Conservation (phyloP, 768 basidiomycete species). For the Macrolepiota albuminosa region DNA sequence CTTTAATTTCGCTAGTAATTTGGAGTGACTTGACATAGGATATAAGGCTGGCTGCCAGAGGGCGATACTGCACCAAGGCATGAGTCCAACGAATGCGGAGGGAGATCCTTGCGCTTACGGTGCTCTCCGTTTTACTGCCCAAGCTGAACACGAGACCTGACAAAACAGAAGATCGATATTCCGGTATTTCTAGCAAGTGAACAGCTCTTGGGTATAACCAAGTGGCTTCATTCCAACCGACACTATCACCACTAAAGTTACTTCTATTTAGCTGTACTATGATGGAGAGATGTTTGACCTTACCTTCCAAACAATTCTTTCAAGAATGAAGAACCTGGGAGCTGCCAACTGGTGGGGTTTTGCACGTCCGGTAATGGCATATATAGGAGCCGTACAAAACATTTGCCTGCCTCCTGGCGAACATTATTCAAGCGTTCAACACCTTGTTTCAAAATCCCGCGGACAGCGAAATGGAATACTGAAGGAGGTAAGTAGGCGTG, state of each 20-base stretch:
- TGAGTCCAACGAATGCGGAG: constrained; percentile 1
- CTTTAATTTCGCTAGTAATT: constrained; percentile 21
- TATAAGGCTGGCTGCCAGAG: constrained; percentile 57
- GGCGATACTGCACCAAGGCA: constrained; percentile 51
- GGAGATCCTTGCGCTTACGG: constrained; percentile 45
- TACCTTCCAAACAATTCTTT: constrained; percentile 51
- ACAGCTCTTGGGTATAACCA: constrained; percentile 77
- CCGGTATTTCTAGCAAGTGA: constrained; percentile 53
- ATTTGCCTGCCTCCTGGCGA: constrained; percentile 70
- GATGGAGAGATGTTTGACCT: constrained; percentile 11
- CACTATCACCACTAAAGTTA: constrained; percentile 29
- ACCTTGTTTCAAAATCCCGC: constrained; percentile 80
- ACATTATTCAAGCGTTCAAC: constrained; percentile 91
- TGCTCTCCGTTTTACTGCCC: constrained; percentile 80
- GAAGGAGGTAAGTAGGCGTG: constrained; percentile 55
- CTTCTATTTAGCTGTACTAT: background rate
- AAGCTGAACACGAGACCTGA: constrained; percentile 74
- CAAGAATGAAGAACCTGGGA: constrained; percentile 45
- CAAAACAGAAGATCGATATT: constrained; percentile 61
- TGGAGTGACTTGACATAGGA: constrained; percentile 54
- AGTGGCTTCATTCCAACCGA: constrained; percentile 64
- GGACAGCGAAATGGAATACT: constrained; percentile 52
- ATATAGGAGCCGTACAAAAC: constrained; percentile 48
- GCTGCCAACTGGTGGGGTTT: constrained; percentile 42
- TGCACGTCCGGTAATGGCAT: constrained; percentile 38